phyloP scores from a whole-genome alignment of 192 early-diverging fungal species.

The Coemansia nantahalensis region DNA sequence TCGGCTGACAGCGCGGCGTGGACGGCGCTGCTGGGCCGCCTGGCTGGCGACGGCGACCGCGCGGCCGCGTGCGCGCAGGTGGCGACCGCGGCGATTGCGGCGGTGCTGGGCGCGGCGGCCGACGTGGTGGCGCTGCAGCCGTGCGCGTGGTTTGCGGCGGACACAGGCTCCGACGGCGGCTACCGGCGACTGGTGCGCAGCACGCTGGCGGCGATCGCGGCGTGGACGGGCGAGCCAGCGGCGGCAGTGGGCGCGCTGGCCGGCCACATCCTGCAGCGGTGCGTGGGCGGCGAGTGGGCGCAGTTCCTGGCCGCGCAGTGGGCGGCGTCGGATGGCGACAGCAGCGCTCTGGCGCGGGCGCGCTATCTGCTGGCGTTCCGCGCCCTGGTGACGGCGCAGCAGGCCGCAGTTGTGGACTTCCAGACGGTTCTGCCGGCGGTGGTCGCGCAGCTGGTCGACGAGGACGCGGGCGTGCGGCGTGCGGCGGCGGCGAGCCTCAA shows the following conservation, averaged over 20 bases:
- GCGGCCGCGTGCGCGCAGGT: conserved; percentile 1
- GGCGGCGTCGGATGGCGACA: conserved; percentile 1
- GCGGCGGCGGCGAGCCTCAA: conserved; percentile 63
- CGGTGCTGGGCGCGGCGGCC: conserved; percentile 11
- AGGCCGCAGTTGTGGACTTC: conserved; percentile 52
- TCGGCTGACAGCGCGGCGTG: conserved; percentile 10
- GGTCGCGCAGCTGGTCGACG: conserved; percentile 62
- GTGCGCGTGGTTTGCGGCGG: conserved; percentile 21
- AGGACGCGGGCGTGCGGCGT: conserved; percentile 57
- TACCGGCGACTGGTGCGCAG: conserved; percentile 23
- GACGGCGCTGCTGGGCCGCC: conserved; percentile 17
- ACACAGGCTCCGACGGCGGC: not conserved
- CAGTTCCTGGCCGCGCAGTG: conserved; percentile 43
- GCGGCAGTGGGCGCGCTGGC: conserved; percentile 25
- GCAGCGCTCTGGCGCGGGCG: conserved; percentile 16
- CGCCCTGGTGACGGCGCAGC: conserved; percentile 40
- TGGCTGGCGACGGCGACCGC: not conserved
- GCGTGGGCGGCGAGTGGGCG: conserved; percentile 39
- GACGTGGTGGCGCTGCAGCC: conserved; percentile 7
- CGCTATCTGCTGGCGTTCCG: conserved; percentile 60
- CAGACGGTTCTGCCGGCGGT: conserved; percentile 70
- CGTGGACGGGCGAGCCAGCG: conserved; percentile 12
- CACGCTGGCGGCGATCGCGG: conserved; percentile 8
- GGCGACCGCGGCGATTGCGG: conserved; percentile 19
- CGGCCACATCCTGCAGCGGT: conserved; percentile 22